Conservation (phyloP, 768 basidiomycete species). For the Artomyces pyxidatus region DNA sequence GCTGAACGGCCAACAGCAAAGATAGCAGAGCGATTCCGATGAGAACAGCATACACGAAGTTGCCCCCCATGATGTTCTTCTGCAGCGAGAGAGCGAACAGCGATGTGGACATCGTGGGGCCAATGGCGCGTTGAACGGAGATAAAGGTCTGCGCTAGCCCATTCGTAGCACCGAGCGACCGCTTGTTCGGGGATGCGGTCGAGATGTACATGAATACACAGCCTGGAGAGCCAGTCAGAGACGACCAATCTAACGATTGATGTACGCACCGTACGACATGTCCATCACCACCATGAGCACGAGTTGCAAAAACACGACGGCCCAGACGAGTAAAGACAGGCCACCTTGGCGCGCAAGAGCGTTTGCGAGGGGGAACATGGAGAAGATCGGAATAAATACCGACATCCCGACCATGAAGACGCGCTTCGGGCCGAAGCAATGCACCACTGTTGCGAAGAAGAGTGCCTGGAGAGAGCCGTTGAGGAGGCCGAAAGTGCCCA, state of each 20-base stretch:
- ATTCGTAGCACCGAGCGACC: constrained; percentile 42
- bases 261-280: constrained; percentile 23
- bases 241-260: neutral
- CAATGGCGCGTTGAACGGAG: constrained; percentile 40
- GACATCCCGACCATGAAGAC: constrained; percentile 36
- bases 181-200: constrained; percentile 21
- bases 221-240: constrained; percentile 11
- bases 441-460: constrained; percentile 55
- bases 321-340: constrained; percentile 17
- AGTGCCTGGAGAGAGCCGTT: constrained; percentile 61
- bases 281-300: constrained; percentile 19
- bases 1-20: constrained; percentile 12
- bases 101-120: constrained; percentile 47
- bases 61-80: constrained; percentile 36
- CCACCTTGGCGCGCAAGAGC: constrained; percentile 15
- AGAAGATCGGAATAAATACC: constrained; percentile 20
- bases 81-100: constrained; percentile 47
- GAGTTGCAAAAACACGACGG: constrained; percentile 20
- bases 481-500: constrained; percentile 50
- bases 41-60: constrained; percentile 29
- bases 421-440: constrained; percentile 54
- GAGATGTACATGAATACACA: constrained; percentile 27
- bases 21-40: constrained; percentile 11
- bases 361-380: constrained; percentile 24
- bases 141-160: constrained; percentile 48